These are phyloP conservation scores for Lepidium campestre DNA, from an alignment of 441 rosid species.

Conservation along the genomic window DNA sequence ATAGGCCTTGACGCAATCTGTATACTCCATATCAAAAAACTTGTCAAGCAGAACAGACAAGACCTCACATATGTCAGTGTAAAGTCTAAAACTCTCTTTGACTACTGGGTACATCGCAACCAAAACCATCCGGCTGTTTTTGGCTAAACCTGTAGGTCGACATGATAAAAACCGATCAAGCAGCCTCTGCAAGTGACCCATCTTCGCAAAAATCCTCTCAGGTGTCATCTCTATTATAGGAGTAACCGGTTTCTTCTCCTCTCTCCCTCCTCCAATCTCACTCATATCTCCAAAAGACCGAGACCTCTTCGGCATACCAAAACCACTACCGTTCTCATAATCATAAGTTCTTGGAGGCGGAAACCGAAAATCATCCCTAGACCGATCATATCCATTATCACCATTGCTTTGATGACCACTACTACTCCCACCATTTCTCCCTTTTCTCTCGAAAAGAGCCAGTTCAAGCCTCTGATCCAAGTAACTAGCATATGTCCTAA, in stretches of 20 bases:
- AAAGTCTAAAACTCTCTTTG: conserved; percentile 80
- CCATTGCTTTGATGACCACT: conserved; percentile 42
- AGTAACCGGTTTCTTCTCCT: conserved; percentile 41
- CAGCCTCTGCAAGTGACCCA: conserved; percentile 84
- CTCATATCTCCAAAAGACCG: conserved; percentile 81
- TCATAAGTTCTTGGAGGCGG: conserved; percentile 65
- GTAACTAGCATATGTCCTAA: conserved; percentile 74
- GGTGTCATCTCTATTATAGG: conserved; percentile 85
- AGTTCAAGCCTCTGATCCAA: conserved; percentile 84
- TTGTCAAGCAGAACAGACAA: conserved; percentile 85
- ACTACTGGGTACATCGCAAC: conserved; percentile 70
- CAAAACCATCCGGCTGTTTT: conserved; percentile 67
- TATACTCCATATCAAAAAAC: conserved; percentile 90
- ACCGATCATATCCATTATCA: conserved; percentile 44
- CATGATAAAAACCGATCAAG: conserved; percentile 75
- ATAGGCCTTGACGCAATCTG: conserved; percentile 78
- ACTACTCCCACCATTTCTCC: conserved; percentile 22
- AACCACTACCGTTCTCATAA: conserved; percentile 52
- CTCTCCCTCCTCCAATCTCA: conserved; percentile 49
- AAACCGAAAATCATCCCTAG: conserved; percentile 58
- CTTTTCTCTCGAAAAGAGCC: conserved; percentile 57
- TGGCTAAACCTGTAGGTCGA: conserved; percentile 82
- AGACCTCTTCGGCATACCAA: conserved; percentile 56
- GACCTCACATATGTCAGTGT: conserved; percentile 84
- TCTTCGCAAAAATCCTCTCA: conserved; percentile 77